Base-by-base conservation (phyloP, 306 rosid species). In the Castanea sativa region DNA sequence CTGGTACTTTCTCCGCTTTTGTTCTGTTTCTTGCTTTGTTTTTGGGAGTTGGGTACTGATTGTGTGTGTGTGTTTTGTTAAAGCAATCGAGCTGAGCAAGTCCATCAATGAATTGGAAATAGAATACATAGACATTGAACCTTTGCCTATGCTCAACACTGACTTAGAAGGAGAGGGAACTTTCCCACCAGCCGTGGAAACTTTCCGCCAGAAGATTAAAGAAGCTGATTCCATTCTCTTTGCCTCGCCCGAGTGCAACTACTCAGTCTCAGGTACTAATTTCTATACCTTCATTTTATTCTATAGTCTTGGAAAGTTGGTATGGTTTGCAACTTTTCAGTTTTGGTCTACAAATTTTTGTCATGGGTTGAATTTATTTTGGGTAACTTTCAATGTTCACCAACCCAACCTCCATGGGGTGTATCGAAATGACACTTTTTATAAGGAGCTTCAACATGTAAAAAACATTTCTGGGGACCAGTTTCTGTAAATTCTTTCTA, bases 211-310 rank as follows among this genome's bases (percentile, higher is more conserved):
- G 58, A 86, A 86, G 76, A 87, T 93, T 85, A 88, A 63, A 4
- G 88, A 81, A 57, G 92, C 97, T 12, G 87, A 93, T 73, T 71
- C 88, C 82, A 0, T 88, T 80, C 95, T 91, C 57, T 91, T 93
- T 13, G 97, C 98, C 78, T 89, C 97, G 19, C 97, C 98, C 1
- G 98, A 93, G 87, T 93, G 90, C 80, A 93, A 93, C 76, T 90
- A 80, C 89, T 93, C 95, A 55, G 73, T 93, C 63, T 16, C 93
- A 5, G 91, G 95, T 91, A 59, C 25, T 5, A 27, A 19, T 38
- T 38, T 38, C 45, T 38, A 38, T 38, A 38, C 45, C 45, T 38
- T 38, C 45, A 7, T 8, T 38, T 38, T 38, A 38, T 38, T 38
- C 45, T 2, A 2, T 7, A 2, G 11, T 38, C 45, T 38, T 38